phyloP scores from a whole-genome alignment of 805 yeast species.

The Teunomyces aglyptinius region DNA sequence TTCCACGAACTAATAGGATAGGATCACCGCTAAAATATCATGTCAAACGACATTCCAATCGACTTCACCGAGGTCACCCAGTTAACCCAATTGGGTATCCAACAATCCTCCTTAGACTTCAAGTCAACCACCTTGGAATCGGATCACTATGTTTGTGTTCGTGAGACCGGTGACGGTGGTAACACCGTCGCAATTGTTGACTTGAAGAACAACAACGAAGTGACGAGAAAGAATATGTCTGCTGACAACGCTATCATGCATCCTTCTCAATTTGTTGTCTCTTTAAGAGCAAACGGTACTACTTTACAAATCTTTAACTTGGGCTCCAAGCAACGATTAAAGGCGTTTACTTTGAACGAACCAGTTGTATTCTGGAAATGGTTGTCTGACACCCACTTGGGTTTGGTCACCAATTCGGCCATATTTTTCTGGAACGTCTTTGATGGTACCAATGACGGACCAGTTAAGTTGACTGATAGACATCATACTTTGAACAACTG shows the following conservation, averaged over 20 bases:
- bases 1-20: not conserved
- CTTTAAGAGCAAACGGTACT: constrained; percentile 94
- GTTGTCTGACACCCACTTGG: constrained; percentile 71
- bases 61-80: constrained; percentile 94
- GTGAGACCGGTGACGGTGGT: constrained; percentile 61
- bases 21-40: constrained; percentile 1
- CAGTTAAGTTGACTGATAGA: constrained; percentile 75
- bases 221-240: constrained; percentile 88
- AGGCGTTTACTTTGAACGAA: constrained; percentile 80
- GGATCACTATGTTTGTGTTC: constrained; percentile 81
- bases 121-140: constrained; percentile 93
- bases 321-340: constrained; percentile 81
- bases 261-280: constrained; percentile 83
- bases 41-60: constrained; percentile 73
- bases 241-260: constrained; percentile 98
- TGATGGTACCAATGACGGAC: constrained; percentile 78
- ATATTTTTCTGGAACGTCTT: constrained; percentile 81
- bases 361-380: constrained; percentile 96
- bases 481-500: constrained; percentile 74
- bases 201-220: constrained; percentile 70
- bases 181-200: constrained; percentile 95
- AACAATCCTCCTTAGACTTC: constrained; percentile 81
- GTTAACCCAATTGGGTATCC: constrained; percentile 82
- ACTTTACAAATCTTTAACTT: constrained; percentile 93
- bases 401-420: constrained; percentile 76